phyloP scores from a whole-genome alignment of 805 yeast species.

The Candida sanyiensis region DNA sequence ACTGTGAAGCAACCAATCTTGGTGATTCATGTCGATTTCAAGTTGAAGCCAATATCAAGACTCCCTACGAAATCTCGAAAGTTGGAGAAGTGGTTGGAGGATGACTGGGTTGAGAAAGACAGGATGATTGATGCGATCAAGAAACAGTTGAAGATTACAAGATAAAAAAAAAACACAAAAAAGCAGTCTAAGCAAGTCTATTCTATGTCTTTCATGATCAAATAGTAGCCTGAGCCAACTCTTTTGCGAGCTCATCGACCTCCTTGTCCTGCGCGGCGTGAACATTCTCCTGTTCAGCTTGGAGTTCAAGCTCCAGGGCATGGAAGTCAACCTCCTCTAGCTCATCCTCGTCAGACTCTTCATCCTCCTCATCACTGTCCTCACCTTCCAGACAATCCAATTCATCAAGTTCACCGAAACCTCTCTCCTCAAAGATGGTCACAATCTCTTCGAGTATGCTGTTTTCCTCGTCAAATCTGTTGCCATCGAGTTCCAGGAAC shows the following conservation, averaged over 20 bases:
- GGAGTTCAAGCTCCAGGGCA: conserved; percentile 36
- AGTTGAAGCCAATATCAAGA: conserved; percentile 33
- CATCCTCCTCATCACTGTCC: conserved; percentile 43
- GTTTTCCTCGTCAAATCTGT: conserved; percentile 85
- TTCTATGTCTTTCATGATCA: conserved; percentile 8
- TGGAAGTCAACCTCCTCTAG: conserved; percentile 32
- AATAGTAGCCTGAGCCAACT: conserved; percentile 51
- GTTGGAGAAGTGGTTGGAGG: conserved; percentile 73
- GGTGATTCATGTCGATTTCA: conserved; percentile 24
- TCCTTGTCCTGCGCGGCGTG: conserved; percentile 36
- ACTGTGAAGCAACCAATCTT: conserved; percentile 28
- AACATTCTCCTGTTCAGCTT: conserved; percentile 36
- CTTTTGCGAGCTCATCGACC: conserved; percentile 54
- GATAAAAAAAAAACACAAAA: neutral
- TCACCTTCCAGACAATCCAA: conserved; percentile 90
- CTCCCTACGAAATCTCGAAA: conserved; percentile 49
- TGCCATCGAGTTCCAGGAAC: conserved; percentile 84
- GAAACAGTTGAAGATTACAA: conserved; percentile 25
- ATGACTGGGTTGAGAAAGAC: conserved; percentile 69
- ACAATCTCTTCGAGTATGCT: conserved; percentile 56
- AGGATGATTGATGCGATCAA: conserved; percentile 37
- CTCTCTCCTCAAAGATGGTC: conserved; percentile 62
- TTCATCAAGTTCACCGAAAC: conserved; percentile 82
- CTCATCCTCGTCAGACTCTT: conserved; percentile 36
- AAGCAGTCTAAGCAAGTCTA: no score